Percentiles rank a stretch among this genome's conserved stretches.
Evolutionary conservation across 2,329 filamentous ascomycete species (phyloP).

Genomic region (Aureobasidium vineae): DNA sequence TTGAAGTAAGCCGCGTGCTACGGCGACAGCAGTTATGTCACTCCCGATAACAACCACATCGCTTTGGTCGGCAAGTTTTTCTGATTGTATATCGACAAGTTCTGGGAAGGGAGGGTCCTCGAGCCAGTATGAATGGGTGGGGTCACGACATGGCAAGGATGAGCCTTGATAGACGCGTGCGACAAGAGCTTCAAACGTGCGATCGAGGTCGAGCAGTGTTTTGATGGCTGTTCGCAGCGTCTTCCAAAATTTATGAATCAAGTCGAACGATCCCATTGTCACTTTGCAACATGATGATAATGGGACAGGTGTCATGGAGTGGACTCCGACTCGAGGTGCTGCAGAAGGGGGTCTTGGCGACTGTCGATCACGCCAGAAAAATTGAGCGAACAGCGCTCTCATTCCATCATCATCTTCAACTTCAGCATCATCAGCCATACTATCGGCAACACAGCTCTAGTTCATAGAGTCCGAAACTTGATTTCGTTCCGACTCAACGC

Average conservation of each 20-base stretch:
- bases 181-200: constrained; percentile 5
- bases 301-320: too few relatives aligned
- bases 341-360: too few relatives aligned
- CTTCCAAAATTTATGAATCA: background rate
- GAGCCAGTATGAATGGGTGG: constrained; percentile 34
- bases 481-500: too few relatives aligned
- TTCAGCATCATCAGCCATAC: too few relatives aligned
- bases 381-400: too few relatives aligned
- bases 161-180: background rate
- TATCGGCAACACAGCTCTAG: too few relatives aligned
- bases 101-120: constrained; percentile 31
- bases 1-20: constrained; percentile 37
- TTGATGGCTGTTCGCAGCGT: background rate
- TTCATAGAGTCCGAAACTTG: too few relatives aligned
- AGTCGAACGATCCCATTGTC: background rate
- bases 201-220: background rate
- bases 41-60: constrained; percentile 34
- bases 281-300: too few relatives aligned
- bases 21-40: constrained; percentile 33
- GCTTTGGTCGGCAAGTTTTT: constrained; percentile 21
- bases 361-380: too few relatives aligned
- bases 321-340: too few relatives aligned
- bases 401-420: too few relatives aligned
- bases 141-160: constrained; percentile 27
- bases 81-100: constrained; percentile 30